A percentile compares a stretch with the other conserved stretches of the same genome.
These are phyloP conservation scores for Paratinospora sagittata DNA, from an alignment of 164 flowering plant species.

Conservation along the genomic window DNA sequence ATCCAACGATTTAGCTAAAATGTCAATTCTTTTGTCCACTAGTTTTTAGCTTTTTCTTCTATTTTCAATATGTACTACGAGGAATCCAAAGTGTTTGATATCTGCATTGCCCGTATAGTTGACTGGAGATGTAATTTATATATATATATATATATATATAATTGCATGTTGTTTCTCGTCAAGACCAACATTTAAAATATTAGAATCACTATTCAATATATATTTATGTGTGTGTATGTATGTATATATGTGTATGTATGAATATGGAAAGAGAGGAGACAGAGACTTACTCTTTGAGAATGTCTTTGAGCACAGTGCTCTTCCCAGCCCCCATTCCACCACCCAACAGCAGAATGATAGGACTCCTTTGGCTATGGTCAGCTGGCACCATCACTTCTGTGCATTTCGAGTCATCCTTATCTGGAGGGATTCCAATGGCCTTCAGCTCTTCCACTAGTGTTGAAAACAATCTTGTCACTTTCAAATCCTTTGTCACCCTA, in stretches of 20 bases:
- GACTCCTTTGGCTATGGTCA: slow-evolving; percentile 69
- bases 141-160: too few species aligned
- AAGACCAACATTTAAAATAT: background rate
- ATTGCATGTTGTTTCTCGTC: too few species aligned
- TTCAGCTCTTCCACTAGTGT: slow-evolving; percentile 88
- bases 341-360: slow-evolving; percentile 90
- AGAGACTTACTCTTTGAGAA: slow-evolving; percentile 61
- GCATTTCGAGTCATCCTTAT: slow-evolving; percentile 30
- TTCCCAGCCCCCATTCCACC: slow-evolving; percentile 99
- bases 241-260: too few species aligned
- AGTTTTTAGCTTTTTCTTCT: too few species aligned
- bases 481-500: slow-evolving; percentile 57
- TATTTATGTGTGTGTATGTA: too few species aligned
- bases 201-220: too few species aligned
- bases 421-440: slow-evolving; percentile 38
- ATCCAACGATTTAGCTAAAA: too few species aligned
- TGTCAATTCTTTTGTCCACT: too few species aligned
- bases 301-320: slow-evolving; percentile 91
- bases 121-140: too few species aligned
- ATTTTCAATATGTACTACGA: too few species aligned
- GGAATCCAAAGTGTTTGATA: too few species aligned
- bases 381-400: slow-evolving; percentile 74
- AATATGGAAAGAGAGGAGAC: background rate
- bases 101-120: too few species aligned
- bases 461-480: slow-evolving; percentile 64